Evolutionary conservation across 73 alveolate species (phyloP), one percentile per base, ranked within the genome.

Genomic region (Diophrys appendiculata): DNA sequence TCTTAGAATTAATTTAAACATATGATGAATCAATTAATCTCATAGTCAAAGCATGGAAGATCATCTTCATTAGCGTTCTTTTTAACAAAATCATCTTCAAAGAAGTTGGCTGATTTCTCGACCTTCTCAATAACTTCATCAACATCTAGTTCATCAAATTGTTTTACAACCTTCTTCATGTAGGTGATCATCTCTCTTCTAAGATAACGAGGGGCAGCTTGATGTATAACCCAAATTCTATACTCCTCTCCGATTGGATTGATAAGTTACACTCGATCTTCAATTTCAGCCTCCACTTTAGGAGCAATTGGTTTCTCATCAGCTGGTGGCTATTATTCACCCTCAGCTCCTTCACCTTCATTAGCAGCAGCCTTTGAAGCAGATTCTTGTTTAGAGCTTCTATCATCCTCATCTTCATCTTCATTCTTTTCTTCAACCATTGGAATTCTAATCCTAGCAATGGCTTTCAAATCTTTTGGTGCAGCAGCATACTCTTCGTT

Each of bases 391-490:
- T n/a, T n/a, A n/a, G n/a, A n/a, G n/a, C n/a, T n/a, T n/a, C n/a
- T n/a, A 35, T 33, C 54, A 33, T 64, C 90, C 33, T 81, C 91
- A 0, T 78, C 85, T 27, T 70, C 86, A 18, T 54, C 76, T 13
- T 83, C 90, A 28, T 88, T 71, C 33, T 76, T 69, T 29, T n/a
- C 67, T 23, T 53, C 69, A 0, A 31, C 65, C 52, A 85, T 29
- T 26, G 88, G 88, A 65, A 89, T 89, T 78, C 86, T 78, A 11
- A 85, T 80, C 56, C 82, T 73, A 28, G 76, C 91, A 43, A 86
- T 54, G 25, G 91, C 96, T 56, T 74, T 80, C 34, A 18, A 24
- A 2, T 75, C 33, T 0, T 24, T 82, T n/a, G 33, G 88, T 18
- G 69, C 87, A 18, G 65, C 95, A n/a, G 29, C 54, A 29, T 24